Conservation (phyloP, 768 basidiomycete species). For the Psilocybe cyanescens region DNA sequence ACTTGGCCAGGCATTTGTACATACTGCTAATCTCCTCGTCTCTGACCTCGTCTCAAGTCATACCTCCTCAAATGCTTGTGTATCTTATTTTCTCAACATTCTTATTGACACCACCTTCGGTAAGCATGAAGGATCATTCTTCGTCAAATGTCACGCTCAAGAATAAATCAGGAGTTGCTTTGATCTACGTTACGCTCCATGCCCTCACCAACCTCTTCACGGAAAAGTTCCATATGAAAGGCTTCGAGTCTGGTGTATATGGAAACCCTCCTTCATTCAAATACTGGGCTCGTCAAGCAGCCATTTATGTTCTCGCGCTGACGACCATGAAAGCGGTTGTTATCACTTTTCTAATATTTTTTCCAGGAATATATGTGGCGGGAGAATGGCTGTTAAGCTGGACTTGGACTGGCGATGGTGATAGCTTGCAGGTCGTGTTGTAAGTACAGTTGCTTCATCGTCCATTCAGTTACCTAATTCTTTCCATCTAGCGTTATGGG, state of each 20-base stretch:
- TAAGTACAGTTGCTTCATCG: conserved; percentile 40
- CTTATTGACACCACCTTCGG: conserved; percentile 91
- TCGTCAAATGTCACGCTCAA: conserved; percentile 1
- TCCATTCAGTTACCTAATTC: background rate
- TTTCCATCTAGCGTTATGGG: conserved; percentile 76
- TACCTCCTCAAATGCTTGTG: conserved; percentile 83
- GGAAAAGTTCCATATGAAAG: conserved; percentile 66
- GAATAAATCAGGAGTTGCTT: conserved; percentile 66
- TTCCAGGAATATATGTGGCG: conserved; percentile 71
- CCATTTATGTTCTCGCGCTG: conserved; percentile 81
- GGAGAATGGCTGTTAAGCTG: conserved; percentile 90
- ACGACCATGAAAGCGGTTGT: conserved; percentile 92
- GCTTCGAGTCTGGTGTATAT: conserved; percentile 87
- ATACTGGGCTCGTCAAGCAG: conserved; percentile 78
- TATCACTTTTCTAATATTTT: conserved; percentile 70
- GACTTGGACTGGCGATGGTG: conserved; percentile 65
- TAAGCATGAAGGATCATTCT: conserved; percentile 34
- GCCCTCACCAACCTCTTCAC: conserved; percentile 66
- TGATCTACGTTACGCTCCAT: conserved; percentile 78
- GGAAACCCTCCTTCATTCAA: conserved; percentile 78
- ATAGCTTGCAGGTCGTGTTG: conserved; percentile 80
- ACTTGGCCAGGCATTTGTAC: conserved; percentile 82
- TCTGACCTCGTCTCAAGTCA: conserved; percentile 76
- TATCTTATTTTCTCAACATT: conserved; percentile 91
- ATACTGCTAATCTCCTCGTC: conserved; percentile 77